These are phyloP conservation scores for Craspedostauros australis DNA, from an alignment of 108 stramenopile species.

Conservation along the genomic window DNA sequence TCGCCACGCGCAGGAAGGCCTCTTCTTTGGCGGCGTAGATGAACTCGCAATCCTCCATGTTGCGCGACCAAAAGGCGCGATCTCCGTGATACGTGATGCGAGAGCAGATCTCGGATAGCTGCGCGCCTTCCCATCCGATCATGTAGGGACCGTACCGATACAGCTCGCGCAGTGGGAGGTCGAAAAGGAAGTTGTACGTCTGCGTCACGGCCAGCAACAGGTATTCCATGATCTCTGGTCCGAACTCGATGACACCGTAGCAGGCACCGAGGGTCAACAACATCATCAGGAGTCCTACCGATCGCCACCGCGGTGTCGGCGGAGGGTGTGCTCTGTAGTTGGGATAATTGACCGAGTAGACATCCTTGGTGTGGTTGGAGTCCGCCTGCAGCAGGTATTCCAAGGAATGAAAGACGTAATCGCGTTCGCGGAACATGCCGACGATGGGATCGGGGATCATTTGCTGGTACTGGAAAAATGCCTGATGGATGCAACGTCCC, in stretches of 20 bases:
- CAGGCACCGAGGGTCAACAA: background rate
- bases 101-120: conserved; percentile 40
- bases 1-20: conserved; percentile 35
- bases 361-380: background rate
- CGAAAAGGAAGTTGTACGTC: conserved; percentile 5
- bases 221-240: background rate
- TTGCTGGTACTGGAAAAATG: no score
- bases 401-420: conserved; percentile 17
- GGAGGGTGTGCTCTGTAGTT: background rate
- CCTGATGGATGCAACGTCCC: no score
- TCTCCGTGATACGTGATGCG: conserved; percentile 52
- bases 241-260: background rate
- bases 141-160: conserved; percentile 52
- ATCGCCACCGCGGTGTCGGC: background rate
- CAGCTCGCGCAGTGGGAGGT: conserved; percentile 43
- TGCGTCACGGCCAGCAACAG: background rate
- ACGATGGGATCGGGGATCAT: no score
- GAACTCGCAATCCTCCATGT: conserved; percentile 46
- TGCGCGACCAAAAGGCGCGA: conserved; percentile 47
- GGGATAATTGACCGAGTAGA: background rate
- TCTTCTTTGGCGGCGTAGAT: conserved; percentile 49
- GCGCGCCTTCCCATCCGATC: conserved; percentile 55
- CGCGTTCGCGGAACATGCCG: conserved; percentile 20
- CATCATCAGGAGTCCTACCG: background rate
- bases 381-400: conserved; percentile 11